Evolutionary conservation across 805 yeast genomes (phyloP), one percentile per base, ranked within the genome.

Genomic region (Candida michaelii): DNA sequence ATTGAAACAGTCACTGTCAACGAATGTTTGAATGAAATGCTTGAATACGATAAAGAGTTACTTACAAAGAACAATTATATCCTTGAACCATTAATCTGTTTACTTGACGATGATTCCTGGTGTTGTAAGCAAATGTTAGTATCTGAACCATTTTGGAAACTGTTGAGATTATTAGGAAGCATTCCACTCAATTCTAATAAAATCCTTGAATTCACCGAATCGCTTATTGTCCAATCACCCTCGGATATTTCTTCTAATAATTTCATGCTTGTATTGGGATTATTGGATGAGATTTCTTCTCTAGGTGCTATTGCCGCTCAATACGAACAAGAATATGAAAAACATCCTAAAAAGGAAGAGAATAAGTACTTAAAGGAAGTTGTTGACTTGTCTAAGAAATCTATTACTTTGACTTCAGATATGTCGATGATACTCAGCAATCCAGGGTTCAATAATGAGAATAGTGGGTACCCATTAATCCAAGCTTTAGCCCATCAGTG

Each of bases 401-500:
- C 90, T 1, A 77, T 86, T 36, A 63, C 74, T 13, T 69, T 84
- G 46, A 85, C 95, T 0, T 58, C 79, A 7, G 72, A 72, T 3
- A 61, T 85, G 41, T 49, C 77, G 19, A 59, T 64, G 4, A 50
- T 71, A 18, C 54, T 72, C 12, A 57, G 58, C 8, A 48, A 59
- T 5, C 57, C 59, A 3, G 48, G 42, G 7, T 49, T 49, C 36
- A 71, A 73, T 46, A 53, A 63, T n/a, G 63, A 60, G 4, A 56
- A 62, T 39, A 66, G 62, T 37, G 41, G 79, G 51, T 76, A 75
- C 49, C 84, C 95, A 1, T 68, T 87, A 46, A 71, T 85, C 21
- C 91, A 88, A 56, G 95, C 95, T 0, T 70, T 89, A 41, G 89
- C 93, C 0, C 91, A 85, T 54, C 97, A 90, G 59, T 86, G 96